Conservation (phyloP, 2,329 filamentous ascomycete genomes). For the Colletotrichum chlorophyti region DNA sequence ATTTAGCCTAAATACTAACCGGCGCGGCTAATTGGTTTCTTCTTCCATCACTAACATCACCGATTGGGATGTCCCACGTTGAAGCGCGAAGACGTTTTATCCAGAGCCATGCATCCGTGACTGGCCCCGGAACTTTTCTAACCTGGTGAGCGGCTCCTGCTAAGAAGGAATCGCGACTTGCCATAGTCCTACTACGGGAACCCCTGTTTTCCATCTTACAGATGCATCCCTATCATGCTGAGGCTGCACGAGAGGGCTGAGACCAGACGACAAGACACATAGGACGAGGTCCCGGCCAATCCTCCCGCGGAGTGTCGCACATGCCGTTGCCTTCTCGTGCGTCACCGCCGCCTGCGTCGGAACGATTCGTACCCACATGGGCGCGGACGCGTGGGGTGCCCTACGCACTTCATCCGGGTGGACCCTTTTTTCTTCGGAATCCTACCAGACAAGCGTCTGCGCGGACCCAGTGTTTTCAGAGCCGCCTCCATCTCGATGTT, state of each 20-base stretch:
- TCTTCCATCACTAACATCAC: constrained; percentile 7
- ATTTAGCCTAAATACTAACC: constrained; percentile 28
- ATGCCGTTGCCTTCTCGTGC: not conserved
- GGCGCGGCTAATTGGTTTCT: constrained; percentile 27
- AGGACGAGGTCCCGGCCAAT: not conserved
- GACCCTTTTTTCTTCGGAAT: too few relatives aligned
- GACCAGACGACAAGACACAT: not conserved
- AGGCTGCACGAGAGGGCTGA: too few relatives aligned
- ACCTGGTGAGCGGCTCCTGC: too few relatives aligned
- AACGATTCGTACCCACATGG: constrained; percentile 12
- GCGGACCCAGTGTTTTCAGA: not conserved
- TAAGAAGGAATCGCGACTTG: too few relatives aligned
- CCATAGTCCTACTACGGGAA: too few relatives aligned
- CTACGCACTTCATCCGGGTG: constrained; percentile 21
- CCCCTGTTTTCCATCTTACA: too few relatives aligned
- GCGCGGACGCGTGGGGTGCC: constrained; percentile 6
- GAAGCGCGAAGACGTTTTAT: not conserved
- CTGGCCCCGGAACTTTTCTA: not conserved
- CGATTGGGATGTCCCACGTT: too few relatives aligned
- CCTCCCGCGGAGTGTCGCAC: constrained; percentile 11
- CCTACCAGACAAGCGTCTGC: not conserved
- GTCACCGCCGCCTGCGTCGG: constrained; percentile 2
- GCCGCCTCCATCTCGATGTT: too few relatives aligned
- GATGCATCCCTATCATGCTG: too few relatives aligned
- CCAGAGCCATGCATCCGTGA: not conserved